These are phyloP conservation scores for Phytopythium ostracodes DNA, from an alignment of 352 stramenopile species.

Conservation along the genomic window DNA sequence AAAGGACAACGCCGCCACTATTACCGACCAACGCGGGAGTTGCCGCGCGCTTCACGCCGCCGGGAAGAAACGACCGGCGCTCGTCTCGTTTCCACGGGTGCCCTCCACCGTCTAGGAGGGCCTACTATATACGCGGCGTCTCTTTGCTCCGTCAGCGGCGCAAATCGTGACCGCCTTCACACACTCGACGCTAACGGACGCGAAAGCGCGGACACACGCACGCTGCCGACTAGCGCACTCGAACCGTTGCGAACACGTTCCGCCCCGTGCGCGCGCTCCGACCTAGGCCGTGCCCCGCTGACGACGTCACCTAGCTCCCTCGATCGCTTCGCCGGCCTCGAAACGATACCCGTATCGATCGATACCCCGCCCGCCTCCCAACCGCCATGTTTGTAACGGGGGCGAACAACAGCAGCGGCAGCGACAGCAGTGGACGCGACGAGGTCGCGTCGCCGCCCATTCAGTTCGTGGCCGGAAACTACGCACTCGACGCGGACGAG, in stretches of 20 bases:
- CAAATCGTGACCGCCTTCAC: neutral
- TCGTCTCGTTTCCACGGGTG: neutral
- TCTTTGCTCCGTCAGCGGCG: neutral
- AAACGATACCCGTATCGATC: neutral
- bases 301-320: neutral
- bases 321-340: too few species aligned
- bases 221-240: neutral
- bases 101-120: too few species aligned
- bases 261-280: neutral
- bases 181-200: neutral
- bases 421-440: neutral
- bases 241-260: too few species aligned
- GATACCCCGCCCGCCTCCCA: neutral
- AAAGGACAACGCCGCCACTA: too few species aligned
- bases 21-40: neutral
- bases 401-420: slow-evolving; percentile 9
- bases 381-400: slow-evolving; percentile 23
- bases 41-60: neutral
- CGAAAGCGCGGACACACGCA: neutral
- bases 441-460: slow-evolving; percentile 3
- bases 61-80: neutral
- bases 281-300: neutral
- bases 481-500: slow-evolving; percentile 46
- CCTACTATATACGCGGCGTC: too few species aligned
- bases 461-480: slow-evolving; percentile 49